These are phyloP conservation scores for Phyllostachys edulis DNA, from an alignment of 176 grass and related monocot genomes.

Conservation along the genomic window DNA sequence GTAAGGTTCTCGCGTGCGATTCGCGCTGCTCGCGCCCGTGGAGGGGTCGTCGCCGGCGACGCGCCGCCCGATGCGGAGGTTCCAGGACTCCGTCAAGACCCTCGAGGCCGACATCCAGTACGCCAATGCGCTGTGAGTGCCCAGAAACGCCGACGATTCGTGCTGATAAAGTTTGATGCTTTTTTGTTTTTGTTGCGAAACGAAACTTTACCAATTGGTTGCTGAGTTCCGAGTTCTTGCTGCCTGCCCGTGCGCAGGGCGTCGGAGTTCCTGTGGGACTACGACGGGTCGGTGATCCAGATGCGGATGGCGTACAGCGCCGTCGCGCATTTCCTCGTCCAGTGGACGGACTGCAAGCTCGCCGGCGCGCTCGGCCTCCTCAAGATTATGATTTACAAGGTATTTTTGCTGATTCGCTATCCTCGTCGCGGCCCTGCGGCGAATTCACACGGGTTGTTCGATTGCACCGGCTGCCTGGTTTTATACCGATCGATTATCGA, in stretches of 20 bases:
- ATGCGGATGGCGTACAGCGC: slow-evolving; percentile 68
- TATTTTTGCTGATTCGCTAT: background rate
- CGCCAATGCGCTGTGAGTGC: slow-evolving; percentile 58
- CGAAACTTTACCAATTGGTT: background rate
- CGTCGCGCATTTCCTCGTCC: slow-evolving; percentile 54
- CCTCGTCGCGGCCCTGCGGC: background rate
- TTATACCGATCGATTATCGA: background rate
- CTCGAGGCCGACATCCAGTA: slow-evolving; percentile 65
- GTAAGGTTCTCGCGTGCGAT: background rate
- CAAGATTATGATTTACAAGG: slow-evolving; percentile 62
- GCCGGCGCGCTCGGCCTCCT: slow-evolving; percentile 55
- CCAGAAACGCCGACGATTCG: background rate
- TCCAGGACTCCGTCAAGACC: slow-evolving; percentile 56
- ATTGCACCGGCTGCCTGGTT: background rate
- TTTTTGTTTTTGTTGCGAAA: background rate
- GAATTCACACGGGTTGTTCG: background rate
- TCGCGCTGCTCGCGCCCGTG: background rate
- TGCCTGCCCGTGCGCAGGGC: slow-evolving; percentile 25
- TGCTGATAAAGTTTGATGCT: background rate
- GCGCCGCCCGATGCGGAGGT: slow-evolving; percentile 40
- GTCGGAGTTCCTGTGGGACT: slow-evolving; percentile 45
- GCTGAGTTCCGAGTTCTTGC: background rate
- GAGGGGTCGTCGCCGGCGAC: background rate
- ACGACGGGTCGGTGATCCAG: slow-evolving; percentile 59
- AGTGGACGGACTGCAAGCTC: slow-evolving; percentile 63